Evolutionary conservation across 305 asterid species (phyloP).

Genomic region (Nicotiana rustica): DNA sequence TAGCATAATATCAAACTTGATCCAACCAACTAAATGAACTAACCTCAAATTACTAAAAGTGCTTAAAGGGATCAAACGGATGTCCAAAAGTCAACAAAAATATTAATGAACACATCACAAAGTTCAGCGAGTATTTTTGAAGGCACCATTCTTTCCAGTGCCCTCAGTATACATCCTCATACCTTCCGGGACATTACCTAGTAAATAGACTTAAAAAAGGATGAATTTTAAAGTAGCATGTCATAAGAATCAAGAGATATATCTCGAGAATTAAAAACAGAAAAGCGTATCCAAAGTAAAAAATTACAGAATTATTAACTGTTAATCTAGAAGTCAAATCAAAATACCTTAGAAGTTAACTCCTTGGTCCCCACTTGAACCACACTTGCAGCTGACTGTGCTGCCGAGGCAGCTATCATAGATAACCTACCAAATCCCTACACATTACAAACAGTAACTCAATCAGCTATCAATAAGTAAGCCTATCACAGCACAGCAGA

Average conservation of each 20-base stretch:
- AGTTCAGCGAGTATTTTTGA: too few relatives aligned
- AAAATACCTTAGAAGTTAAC: constrained; percentile 67
- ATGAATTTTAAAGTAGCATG: too few relatives aligned
- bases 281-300: too few relatives aligned
- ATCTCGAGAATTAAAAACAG: too few relatives aligned
- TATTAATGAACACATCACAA: too few relatives aligned
- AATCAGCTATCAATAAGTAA: constrained; percentile 14
- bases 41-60: background rate
- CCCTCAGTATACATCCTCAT: too few relatives aligned
- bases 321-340: background rate
- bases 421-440: constrained; percentile 85
- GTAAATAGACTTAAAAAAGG: too few relatives aligned
- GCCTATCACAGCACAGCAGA: background rate
- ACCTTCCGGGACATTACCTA: too few relatives aligned
- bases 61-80: background rate
- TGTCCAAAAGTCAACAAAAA: background rate
- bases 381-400: constrained; percentile 78
- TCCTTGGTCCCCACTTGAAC: constrained; percentile 86
- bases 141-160: too few relatives aligned
- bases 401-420: constrained; percentile 77
- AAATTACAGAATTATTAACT: background rate
- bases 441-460: constrained; percentile 33
- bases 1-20: background rate
- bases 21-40: background rate
- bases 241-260: too few relatives aligned